Percentiles rank a stretch among this genome's conserved stretches.
Conservation (phyloP, 768 basidiomycete genomes). For the Imleria badia region DNA sequence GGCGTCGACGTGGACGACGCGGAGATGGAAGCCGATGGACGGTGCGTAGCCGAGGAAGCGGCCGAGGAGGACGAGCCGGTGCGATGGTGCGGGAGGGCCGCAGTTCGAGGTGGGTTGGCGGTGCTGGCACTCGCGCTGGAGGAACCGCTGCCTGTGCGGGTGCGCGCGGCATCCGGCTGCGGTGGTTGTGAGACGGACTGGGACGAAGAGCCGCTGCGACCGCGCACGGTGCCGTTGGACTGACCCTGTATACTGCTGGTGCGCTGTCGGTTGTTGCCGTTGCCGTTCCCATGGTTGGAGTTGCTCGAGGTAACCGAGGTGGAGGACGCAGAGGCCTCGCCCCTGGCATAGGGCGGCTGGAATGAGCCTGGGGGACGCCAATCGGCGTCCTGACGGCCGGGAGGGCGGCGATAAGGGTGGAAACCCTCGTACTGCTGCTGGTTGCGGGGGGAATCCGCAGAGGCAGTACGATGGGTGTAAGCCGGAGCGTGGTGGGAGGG, state of each 20-base stretch:
- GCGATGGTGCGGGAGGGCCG: constrained; percentile 32
- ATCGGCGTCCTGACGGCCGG: constrained; percentile 36
- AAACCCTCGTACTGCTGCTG: constrained; percentile 51
- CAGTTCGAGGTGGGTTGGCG: constrained; percentile 10
- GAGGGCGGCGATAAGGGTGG: constrained; percentile 80
- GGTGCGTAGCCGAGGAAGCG: constrained; percentile 21
- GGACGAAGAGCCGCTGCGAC: constrained; percentile 36
- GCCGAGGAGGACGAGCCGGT: constrained; percentile 32
- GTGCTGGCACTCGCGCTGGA: constrained; percentile 19
- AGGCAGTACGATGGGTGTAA: constrained; percentile 40
- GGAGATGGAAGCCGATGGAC: constrained; percentile 28
- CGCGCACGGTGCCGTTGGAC: constrained; percentile 40
- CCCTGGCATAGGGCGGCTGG: constrained; percentile 76
- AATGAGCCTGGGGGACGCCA: constrained; percentile 52
- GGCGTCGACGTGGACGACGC: constrained; percentile 30
- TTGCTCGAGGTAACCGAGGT: constrained; percentile 71
- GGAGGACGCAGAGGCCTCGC: constrained; percentile 76
- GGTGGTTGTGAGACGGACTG: constrained; percentile 28
- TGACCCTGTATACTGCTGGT: constrained; percentile 77
- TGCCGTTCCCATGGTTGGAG: constrained; percentile 30
- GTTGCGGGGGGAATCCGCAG: constrained; percentile 26
- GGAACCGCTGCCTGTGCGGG: constrained; percentile 32
- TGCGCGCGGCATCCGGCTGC: constrained; percentile 28
- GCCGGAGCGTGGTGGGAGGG: constrained; percentile 28
- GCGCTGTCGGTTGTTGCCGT: constrained; percentile 47